Conservation (phyloP, 169 alveolate species). For the Theileria annulata region DNA sequence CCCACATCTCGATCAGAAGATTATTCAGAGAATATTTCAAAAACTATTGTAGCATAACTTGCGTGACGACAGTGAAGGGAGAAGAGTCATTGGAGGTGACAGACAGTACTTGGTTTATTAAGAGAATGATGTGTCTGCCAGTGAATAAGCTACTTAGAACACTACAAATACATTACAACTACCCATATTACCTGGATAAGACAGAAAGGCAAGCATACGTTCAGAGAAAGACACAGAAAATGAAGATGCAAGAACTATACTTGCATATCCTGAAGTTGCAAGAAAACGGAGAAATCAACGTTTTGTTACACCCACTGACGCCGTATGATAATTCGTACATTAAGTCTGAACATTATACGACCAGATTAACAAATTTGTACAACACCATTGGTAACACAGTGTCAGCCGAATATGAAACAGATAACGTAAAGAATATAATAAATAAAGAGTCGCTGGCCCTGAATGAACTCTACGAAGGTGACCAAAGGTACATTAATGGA, state of each 20-base stretch:
- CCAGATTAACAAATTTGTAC: slow-evolving; percentile 68
- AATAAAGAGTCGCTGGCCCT: background rate
- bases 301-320: slow-evolving; percentile 70
- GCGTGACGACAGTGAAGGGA: slow-evolving; percentile 72
- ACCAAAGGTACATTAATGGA: slow-evolving; percentile 39
- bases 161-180: slow-evolving; percentile 38
- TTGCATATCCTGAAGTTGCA: slow-evolving; percentile 68
- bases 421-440: slow-evolving; percentile 35
- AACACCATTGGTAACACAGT: slow-evolving; percentile 37
- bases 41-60: slow-evolving; percentile 70
- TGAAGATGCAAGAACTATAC: slow-evolving; percentile 54
- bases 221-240: slow-evolving; percentile 16
- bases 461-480: background rate
- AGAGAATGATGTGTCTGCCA: slow-evolving; percentile 68
- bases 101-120: slow-evolving; percentile 59
- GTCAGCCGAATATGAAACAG: background rate
- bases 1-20: slow-evolving; percentile 67
- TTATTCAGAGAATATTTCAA: slow-evolving; percentile 67
- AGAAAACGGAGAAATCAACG: slow-evolving; percentile 60
- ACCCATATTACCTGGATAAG: slow-evolving; percentile 29
- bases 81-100: slow-evolving; percentile 70
- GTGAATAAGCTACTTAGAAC: slow-evolving; percentile 27
- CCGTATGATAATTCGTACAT: slow-evolving; percentile 67
- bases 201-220: slow-evolving; percentile 24
- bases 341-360: slow-evolving; percentile 64